Evolutionary conservation across 768 basidiomycete genomes (phyloP).

Genomic region (Leucocoprinus sp.): DNA sequence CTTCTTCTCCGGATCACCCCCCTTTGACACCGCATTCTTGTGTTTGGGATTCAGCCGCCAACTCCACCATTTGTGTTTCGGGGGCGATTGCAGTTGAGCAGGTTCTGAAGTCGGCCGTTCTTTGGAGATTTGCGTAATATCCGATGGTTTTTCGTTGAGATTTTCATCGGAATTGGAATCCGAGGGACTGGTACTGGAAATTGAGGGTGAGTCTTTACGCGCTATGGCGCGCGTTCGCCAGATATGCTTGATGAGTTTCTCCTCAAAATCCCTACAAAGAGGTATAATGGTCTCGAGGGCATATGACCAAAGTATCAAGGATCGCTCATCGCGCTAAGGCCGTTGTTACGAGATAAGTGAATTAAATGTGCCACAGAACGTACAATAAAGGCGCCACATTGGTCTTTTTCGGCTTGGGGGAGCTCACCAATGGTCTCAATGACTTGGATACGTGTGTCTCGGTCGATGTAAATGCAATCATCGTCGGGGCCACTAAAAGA

Average conservation of each 20-base stretch:
- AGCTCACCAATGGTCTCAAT: slow-evolving; percentile 59
- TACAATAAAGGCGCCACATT: slow-evolving; percentile 77
- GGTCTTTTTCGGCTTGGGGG: slow-evolving; percentile 78
- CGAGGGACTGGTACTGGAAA: slow-evolving; percentile 14
- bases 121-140: slow-evolving; percentile 12
- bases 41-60: slow-evolving; percentile 36
- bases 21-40: slow-evolving; percentile 10
- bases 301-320: slow-evolving; percentile 81
- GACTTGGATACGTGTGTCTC: slow-evolving; percentile 80
- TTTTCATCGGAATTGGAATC: slow-evolving; percentile 19
- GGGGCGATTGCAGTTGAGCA: slow-evolving; percentile 13
- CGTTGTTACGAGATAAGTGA: background rate
- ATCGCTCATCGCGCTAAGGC: slow-evolving; percentile 55
- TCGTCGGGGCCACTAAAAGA: slow-evolving; percentile 39
- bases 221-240: slow-evolving; percentile 45
- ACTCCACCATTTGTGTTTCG: slow-evolving; percentile 32
- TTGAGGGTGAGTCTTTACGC: slow-evolving; percentile 13
- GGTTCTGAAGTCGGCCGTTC: slow-evolving; percentile 17
- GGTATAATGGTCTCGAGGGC: slow-evolving; percentile 61
- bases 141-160: slow-evolving; percentile 27
- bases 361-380: slow-evolving; percentile 13
- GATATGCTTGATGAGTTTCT: slow-evolving; percentile 73
- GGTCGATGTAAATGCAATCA: slow-evolving; percentile 60
- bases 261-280: slow-evolving; percentile 63
- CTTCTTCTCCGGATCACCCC: slow-evolving; percentile 33